Base-by-base conservation (phyloP, 2,329 filamentous ascomycete genomes). In the Penicillium olsonii region DNA sequence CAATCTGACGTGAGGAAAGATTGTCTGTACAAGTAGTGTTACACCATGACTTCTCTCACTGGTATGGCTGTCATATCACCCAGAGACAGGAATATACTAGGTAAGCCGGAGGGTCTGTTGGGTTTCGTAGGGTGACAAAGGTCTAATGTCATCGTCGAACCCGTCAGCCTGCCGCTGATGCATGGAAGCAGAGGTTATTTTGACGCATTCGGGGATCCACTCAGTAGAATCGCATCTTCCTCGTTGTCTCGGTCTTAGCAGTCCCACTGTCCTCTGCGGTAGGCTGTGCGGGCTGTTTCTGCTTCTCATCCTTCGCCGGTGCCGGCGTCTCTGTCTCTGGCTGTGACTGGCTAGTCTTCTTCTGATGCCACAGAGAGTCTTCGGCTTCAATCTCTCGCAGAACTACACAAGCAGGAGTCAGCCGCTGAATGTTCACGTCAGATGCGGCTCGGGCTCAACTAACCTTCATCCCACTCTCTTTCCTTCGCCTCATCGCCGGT, bases 401-500 rank as follows among this genome's bases (percentile, higher is more conserved):
- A 4, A 73, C 70, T 73, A 49, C n/a, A 38, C 14, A 9, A 34
- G 33, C 24, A 48, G 15, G 57, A n/a, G 50, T 44, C 17, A 54
- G 48, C 22, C 26, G 6, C 37, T 4, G 24, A 48, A 4, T 15
- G 33, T 22, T 1, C 5, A 20, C n/a, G 5, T 24, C 3, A 19
- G 40, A 11, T 5, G 17, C 6, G 6, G 10, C 11, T 22, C 19
- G 24, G 29, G 10, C 29, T 26, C 29, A 48, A 70, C 80, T 66
- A 74, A 88, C 90, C 84, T 68, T 95, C 85, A 71, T 92, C 88
- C 95, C 94, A 99, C 62, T 91, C 89, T 55, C 80, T 76, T 72
- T 99, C 94, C 66, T 83, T 83, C 57, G 80, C 80, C 37, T 80
- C 74, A 63, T 94, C 84, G 0, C 90, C 91, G 0, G 89, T 88